Evolutionary conservation across 2,329 filamentous ascomycete species (phyloP).

Genomic region (Aspergillus chevalieri): DNA sequence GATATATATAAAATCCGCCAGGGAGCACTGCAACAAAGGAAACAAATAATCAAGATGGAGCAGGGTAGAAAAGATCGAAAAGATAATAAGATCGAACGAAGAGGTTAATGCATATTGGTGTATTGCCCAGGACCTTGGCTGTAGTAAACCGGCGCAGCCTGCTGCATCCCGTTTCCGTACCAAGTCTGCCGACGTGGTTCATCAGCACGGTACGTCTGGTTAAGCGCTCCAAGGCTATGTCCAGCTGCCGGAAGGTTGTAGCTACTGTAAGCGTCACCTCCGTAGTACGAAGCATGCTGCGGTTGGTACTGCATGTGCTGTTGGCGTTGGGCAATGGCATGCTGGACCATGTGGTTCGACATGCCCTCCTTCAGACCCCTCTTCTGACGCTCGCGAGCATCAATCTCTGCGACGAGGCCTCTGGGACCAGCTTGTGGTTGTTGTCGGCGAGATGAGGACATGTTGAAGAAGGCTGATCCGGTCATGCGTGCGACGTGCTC

Average conservation of each 20-base stretch:
- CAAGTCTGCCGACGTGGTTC: slow-evolving; percentile 29
- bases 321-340: slow-evolving; percentile 65
- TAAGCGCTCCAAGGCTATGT: slow-evolving; percentile 32
- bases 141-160: slow-evolving; percentile 21
- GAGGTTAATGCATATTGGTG: slow-evolving; percentile 7
- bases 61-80: too few species aligned
- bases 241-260: slow-evolving; percentile 32
- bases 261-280: slow-evolving; percentile 13
- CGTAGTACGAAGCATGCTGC: slow-evolving; percentile 22
- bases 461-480: slow-evolving; percentile 65
- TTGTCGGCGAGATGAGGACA: slow-evolving; percentile 53
- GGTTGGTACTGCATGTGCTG: slow-evolving; percentile 45
- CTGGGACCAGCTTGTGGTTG: slow-evolving; percentile 45
- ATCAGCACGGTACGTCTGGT: slow-evolving; percentile 23
- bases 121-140: slow-evolving; percentile 22
- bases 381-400: slow-evolving; percentile 71
- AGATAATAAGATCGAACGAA: too few species aligned
- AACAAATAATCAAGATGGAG: neutral
- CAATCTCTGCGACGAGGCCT: slow-evolving; percentile 72
- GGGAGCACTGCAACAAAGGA: slow-evolving; percentile 3
- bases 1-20: too few species aligned
- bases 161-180: slow-evolving; percentile 21
- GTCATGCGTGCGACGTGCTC: slow-evolving; percentile 81
- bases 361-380: slow-evolving; percentile 63
- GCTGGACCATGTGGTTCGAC: slow-evolving; percentile 64